Evolutionary conservation across 805 yeast species (phyloP).

Genomic region (Starmera amethionina): DNA sequence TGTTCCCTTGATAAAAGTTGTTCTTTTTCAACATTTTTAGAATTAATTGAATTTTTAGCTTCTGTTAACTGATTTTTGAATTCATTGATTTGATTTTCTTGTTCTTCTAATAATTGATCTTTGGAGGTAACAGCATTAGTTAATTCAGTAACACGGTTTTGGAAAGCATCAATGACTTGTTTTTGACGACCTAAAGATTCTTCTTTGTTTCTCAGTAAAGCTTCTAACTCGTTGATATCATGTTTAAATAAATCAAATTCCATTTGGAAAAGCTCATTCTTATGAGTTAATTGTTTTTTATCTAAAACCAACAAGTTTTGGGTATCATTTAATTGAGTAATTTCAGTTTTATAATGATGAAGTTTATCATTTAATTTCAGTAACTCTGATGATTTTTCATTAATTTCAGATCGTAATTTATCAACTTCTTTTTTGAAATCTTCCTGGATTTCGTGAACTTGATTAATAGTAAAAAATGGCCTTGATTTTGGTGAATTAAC

Average conservation of each 20-base stretch:
- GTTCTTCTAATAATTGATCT: slow-evolving; percentile 6
- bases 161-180: slow-evolving; percentile 11
- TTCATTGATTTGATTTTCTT: background rate
- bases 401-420: slow-evolving; percentile 12
- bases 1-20: background rate
- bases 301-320: slow-evolving; percentile 8
- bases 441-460: slow-evolving; percentile 18
- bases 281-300: slow-evolving; percentile 10
- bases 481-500: slow-evolving; percentile 13
- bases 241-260: slow-evolving; percentile 11
- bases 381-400: slow-evolving; percentile 8
- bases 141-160: slow-evolving; percentile 7
- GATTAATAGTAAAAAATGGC: slow-evolving; percentile 18
- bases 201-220: slow-evolving; percentile 5
- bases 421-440: slow-evolving; percentile 15
- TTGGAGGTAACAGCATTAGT: slow-evolving; percentile 7
- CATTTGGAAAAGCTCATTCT: slow-evolving; percentile 11
- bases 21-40: slow-evolving; percentile 3
- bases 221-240: slow-evolving; percentile 10
- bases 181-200: slow-evolving; percentile 8
- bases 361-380: slow-evolving; percentile 10
- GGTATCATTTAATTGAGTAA: slow-evolving; percentile 12
- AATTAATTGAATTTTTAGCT: slow-evolving; percentile 12
- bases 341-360: slow-evolving; percentile 6
- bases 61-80: slow-evolving; percentile 5